phyloP scores from a whole-genome alignment of 371 early-diverging fungal species.

The Zopfochytrium polystomum region DNA sequence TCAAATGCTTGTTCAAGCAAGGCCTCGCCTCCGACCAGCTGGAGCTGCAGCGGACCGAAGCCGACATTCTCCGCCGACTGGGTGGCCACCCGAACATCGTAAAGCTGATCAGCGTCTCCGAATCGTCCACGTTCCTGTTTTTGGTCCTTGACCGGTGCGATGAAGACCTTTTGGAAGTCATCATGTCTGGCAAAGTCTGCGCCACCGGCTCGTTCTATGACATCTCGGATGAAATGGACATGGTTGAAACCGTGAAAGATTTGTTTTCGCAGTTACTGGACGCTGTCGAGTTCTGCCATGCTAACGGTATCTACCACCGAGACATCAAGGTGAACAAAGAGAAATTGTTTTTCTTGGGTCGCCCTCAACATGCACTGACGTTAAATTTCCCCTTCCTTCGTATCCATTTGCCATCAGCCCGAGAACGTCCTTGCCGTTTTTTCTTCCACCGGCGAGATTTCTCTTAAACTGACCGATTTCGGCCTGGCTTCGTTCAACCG shows the following conservation, averaged over 20 bases:
- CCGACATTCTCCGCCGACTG: constrained; percentile 62
- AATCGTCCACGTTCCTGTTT: constrained; percentile 61
- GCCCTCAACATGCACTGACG: no score
- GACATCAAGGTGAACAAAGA: constrained; percentile 94
- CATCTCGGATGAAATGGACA: constrained; percentile 22
- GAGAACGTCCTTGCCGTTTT: constrained; percentile 61
- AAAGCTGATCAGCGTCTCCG: constrained; percentile 64
- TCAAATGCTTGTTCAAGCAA: constrained; percentile 64
- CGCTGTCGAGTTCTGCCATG: constrained; percentile 75
- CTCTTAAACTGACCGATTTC: constrained; percentile 86
- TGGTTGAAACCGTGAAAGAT: constrained; percentile 50
- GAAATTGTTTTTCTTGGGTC: neutral
- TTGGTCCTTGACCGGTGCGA: constrained; percentile 73
- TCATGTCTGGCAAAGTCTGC: constrained; percentile 26
- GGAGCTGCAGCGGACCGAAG: constrained; percentile 66
- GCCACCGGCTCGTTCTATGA: constrained; percentile 55
- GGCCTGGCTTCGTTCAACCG: constrained; percentile 81
- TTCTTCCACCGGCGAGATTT: constrained; percentile 51
- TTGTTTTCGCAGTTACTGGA: constrained; percentile 79
- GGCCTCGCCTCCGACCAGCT: constrained; percentile 57
- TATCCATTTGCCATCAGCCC: constrained; percentile 27
- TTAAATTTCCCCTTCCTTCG: neutral
- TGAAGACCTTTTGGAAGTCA: constrained; percentile 73
- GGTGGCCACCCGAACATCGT: constrained; percentile 70
- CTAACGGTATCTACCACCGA: constrained; percentile 75